Percentiles rank a stretch among this genome's conserved stretches.
phyloP scores from a whole-genome alignment of 73 alveolate species.

The Stentor roeselii region DNA sequence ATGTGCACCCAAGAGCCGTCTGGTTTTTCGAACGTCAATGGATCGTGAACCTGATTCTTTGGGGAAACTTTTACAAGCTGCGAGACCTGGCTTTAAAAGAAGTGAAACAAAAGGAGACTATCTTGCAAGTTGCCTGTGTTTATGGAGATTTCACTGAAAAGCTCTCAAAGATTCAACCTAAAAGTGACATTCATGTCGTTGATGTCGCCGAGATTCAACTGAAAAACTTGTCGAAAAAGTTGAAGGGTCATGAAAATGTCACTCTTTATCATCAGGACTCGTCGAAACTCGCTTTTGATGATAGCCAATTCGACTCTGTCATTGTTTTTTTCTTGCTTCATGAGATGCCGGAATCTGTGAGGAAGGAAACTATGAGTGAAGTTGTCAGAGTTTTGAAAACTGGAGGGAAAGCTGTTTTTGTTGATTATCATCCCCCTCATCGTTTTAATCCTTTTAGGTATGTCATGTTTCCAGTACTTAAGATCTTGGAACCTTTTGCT shows the following conservation, averaged over 20 bases:
- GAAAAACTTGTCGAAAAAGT: not conserved
- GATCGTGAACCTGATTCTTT: not conserved
- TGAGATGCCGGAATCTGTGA: constrained; percentile 13
- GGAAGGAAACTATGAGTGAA: not conserved
- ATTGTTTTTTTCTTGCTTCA: constrained; percentile 13
- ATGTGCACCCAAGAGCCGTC: constrained; percentile 22
- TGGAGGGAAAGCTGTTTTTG: constrained; percentile 24
- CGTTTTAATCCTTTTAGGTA: constrained; percentile 14
- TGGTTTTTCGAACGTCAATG: constrained; percentile 28
- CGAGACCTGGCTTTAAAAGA: constrained; percentile 1
- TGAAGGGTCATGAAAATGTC: not conserved
- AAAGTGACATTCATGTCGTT: constrained; percentile 7
- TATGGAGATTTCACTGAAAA: constrained; percentile 7
- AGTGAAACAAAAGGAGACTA: not conserved
- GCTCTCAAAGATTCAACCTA: not conserved
- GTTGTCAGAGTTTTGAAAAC: constrained; percentile 6
- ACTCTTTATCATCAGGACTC: constrained; percentile 24
- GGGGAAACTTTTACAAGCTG: constrained; percentile 15
- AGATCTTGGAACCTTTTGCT: constrained; percentile 3
- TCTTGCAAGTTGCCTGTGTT: constrained; percentile 19
- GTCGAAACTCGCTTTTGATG: constrained; percentile 10
- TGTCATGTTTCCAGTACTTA: constrained; percentile 11
- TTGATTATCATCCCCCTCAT: constrained; percentile 8
- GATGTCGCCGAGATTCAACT: constrained; percentile 20
- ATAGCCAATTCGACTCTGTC: not conserved